Base-by-base conservation (phyloP, 2,329 filamentous ascomycete species). In the Ceratocystis papillata region DNA sequence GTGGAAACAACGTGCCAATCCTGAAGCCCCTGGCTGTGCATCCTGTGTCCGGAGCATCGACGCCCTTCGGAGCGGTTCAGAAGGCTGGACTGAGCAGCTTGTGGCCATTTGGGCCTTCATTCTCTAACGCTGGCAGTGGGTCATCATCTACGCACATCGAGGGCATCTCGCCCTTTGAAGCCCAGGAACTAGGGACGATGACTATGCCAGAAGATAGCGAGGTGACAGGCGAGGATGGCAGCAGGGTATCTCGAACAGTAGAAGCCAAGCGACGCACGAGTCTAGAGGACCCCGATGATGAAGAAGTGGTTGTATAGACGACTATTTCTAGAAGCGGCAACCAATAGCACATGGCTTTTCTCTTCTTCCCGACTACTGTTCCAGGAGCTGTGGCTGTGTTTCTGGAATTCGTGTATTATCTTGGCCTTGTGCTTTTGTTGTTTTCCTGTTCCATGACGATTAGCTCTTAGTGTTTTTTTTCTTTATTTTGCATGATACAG, bases 231-330 rank as follows among this genome's bases (percentile, higher is more conserved):
- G 77, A 80, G 17, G 76, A 79, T 63, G 76, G 76, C 48, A 74
- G 76, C 67, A 76, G 73, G 68, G 76, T 80, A 17, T 75, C 75
- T 68, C 72, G 75, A 5, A 79, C 80, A 0, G 76, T 81, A 5
- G 81, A 83, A 72, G 82, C 82, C 1, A 77, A 77, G 70, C 75
- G 78, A 65, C 75, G 82, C 69, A 84, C 80, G 45, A 84, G 81
- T 72, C 82, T 85, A 62, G 82, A 85, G 72, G 82, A 84, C 65
- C 79, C 81, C 5, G 82, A 84, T 66, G 67, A 68, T 46, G 80
- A 81, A 12, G 79, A 80, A 68, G 76, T 78, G 61, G 78, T 79
- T 41, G 72, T 78, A 25, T 69, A 60, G 37, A 63, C n/a, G 37
- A 53, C 8, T 53, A 25, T 25, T 53, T 50, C 15, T 20, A 20